phyloP scores from a whole-genome alignment of 768 basidiomycete genomes.

The Mycena galopus region DNA sequence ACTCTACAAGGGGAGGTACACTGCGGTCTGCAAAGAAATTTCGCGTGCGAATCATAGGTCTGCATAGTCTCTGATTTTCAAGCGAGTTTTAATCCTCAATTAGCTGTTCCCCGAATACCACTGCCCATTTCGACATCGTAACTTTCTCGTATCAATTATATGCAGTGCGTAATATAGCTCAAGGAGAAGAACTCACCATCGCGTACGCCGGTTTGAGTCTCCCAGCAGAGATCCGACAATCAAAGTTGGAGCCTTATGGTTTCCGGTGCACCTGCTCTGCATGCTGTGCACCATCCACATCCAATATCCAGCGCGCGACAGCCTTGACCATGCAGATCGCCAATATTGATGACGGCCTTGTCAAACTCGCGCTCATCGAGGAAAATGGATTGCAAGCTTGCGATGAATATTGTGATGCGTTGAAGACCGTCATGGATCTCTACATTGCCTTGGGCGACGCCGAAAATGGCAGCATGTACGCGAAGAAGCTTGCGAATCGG shows the following conservation, averaged over 20 bases:
- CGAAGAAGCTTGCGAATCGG: constrained; percentile 15
- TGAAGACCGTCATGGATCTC: constrained; percentile 4
- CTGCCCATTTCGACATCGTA: constrained; percentile 37
- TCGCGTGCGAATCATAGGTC: constrained; percentile 42
- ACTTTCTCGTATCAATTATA: constrained; percentile 47
- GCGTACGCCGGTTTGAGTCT: constrained; percentile 39
- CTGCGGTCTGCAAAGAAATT: constrained; percentile 35
- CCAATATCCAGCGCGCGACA: constrained; percentile 11
- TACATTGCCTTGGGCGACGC: constrained; percentile 26
- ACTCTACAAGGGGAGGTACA: constrained; percentile 14
- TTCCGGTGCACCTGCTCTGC: constrained; percentile 52
- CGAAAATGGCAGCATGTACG: constrained; percentile 15
- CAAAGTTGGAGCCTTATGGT: constrained; percentile 44
- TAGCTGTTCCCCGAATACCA: constrained; percentile 45
- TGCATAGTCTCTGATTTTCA: not conserved
- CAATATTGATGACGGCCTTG: constrained; percentile 11
- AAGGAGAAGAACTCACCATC: constrained; percentile 51
- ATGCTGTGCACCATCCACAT: constrained; percentile 38
- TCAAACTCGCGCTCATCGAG: constrained; percentile 9
- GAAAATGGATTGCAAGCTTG: constrained; percentile 3
- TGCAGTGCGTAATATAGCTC: constrained; percentile 45
- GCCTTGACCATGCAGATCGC: not conserved
- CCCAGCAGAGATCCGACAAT: constrained; percentile 40
- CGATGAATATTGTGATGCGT: not conserved
- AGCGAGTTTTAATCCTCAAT: constrained; percentile 1